Evolutionary conservation across 2,329 filamentous ascomycete genomes (phyloP).

Genomic region (Simplicillium sp.): DNA sequence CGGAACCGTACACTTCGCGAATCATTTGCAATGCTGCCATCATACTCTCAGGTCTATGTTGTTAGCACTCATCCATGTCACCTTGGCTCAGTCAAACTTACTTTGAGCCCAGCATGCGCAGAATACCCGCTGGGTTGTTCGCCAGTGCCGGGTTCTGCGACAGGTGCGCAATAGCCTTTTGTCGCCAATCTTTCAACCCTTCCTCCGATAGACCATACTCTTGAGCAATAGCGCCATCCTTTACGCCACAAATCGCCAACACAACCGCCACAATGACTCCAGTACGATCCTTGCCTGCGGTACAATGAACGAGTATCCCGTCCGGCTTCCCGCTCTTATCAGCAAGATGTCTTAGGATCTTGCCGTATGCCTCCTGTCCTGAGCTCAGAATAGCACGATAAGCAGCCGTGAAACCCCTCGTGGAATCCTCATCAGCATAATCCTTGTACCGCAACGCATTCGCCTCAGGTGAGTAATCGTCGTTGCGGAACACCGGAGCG

Average conservation of each 20-base stretch:
- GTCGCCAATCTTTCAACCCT: slow-evolving; percentile 41
- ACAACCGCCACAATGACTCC: slow-evolving; percentile 61
- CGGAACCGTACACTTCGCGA: slow-evolving; percentile 49
- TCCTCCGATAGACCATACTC: slow-evolving; percentile 62
- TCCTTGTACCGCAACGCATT: slow-evolving; percentile 50
- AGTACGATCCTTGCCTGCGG: slow-evolving; percentile 69
- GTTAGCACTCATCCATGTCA: neutral
- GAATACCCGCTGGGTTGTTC: slow-evolving; percentile 32
- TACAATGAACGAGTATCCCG: slow-evolving; percentile 61
- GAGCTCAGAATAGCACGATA: slow-evolving; percentile 52
- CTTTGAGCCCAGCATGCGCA: slow-evolving; percentile 34
- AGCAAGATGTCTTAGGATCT: slow-evolving; percentile 46
- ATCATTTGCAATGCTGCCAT: slow-evolving; percentile 43
- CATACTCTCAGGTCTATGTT: slow-evolving; percentile 36
- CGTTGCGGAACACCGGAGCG: slow-evolving; percentile 53
- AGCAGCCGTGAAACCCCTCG: slow-evolving; percentile 51
- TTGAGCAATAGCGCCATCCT: slow-evolving; percentile 46
- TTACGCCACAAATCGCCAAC: slow-evolving; percentile 52
- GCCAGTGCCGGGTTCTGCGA: slow-evolving; percentile 39
- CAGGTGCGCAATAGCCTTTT: slow-evolving; percentile 39
- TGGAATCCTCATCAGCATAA: slow-evolving; percentile 43
- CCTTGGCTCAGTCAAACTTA: slow-evolving; percentile 14
- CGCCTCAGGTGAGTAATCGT: slow-evolving; percentile 52
- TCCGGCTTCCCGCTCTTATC: slow-evolving; percentile 17
- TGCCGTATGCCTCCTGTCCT: slow-evolving; percentile 36